Base-by-base conservation (phyloP, 2,329 filamentous ascomycete genomes). In the Aspergillus fischeri region DNA sequence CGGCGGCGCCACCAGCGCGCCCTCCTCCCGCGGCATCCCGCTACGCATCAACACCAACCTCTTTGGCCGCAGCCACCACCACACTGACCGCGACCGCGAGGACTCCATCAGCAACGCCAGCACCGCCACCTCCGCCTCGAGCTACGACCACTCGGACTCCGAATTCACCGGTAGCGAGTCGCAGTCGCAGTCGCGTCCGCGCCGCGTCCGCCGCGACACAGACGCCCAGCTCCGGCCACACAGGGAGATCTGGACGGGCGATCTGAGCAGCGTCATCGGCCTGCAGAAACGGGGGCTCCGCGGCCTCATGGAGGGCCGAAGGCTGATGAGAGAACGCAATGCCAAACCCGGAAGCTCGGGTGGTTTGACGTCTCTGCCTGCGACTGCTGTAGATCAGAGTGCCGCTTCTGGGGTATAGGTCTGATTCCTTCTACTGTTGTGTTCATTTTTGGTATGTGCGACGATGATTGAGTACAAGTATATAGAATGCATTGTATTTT, bases 261-360 rank as follows among this genome's bases (percentile, higher is more conserved):
- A 67, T 87, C 88, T 57, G 85, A 95, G 77, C 77, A 91, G 91
- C 51, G 93, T 97, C 2, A 96, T 99, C 64, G 94, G 94, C 0
- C 73, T 99, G 62, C 94, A 99, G 79, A 99, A 99, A 79, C 83
- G 94, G 54, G 94, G 94, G 0, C 74, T 99, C 38, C 82, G 93
- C 58, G 94, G 94, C 0, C 74, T 99, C 64, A 97, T 99, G 94
- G 94, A 97, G 74, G 93, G 93, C 3, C 81, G 93, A 48, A 82
- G 93, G 59, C 86, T 97, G 79, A 81, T 97, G 79, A 81, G 92
- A 48, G 91, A 96, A 73, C 80, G 91, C 62, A 83, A 81, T 11
- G 75, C 63, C 6, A 73, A 73, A 51, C 70, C 70, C 1, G 53
- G 67, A 2, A 70, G 67, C 45, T 53, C 53, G 10, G 56, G 65